Base-by-base conservation (phyloP, 148 eudicot genomes). In the Rhododendron molle region DNA sequence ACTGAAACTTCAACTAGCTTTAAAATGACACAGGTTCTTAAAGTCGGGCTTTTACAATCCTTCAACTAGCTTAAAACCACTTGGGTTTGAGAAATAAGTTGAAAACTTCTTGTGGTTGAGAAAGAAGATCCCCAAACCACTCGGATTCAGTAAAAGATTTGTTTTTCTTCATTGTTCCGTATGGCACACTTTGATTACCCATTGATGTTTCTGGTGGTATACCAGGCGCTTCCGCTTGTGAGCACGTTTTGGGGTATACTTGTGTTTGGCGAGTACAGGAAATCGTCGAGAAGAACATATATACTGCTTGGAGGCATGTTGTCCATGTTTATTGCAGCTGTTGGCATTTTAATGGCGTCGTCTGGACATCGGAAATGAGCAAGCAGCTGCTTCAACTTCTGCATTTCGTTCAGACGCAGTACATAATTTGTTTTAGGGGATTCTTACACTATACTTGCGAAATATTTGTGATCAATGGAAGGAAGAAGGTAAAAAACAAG, bases 161-260 rank as follows among this genome's bases (percentile, higher is more conserved):
- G 15, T 43, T 40, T 76, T 43, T 73, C 43, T 43, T 43, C 52
- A 77, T 23, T 40, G 28, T 77, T 10, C 80, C 23, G 32, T 43
- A 23, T 44, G 10, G 26, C n/a, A 10, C 80, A 77, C 80, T 23
- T 77, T 40, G 28, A 32, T 77, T n/a, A 26, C 56, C 16, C 1
- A 47, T 10, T n/a, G 47, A 7, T 43, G 46, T 77, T 77, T 77
- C 49, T 47, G 34, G 34, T 78, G 81, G 7, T 78, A 2, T 30
- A 79, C 60, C 47, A 95, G 96, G 98, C 98, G 81, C 93, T 93
- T 82, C 98, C 98, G 13, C 87, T 95, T 26, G 98, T 95, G 85
- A 93, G 94, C 90, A 93, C 96, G 14, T 93, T 95, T 81, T 95
- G 98, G 98, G 98, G 94, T 8, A 85, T 95, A 32, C 46, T 94